Base-by-base conservation (phyloP, 805 yeast species). In the Saccharomycopsis fodiens region DNA sequence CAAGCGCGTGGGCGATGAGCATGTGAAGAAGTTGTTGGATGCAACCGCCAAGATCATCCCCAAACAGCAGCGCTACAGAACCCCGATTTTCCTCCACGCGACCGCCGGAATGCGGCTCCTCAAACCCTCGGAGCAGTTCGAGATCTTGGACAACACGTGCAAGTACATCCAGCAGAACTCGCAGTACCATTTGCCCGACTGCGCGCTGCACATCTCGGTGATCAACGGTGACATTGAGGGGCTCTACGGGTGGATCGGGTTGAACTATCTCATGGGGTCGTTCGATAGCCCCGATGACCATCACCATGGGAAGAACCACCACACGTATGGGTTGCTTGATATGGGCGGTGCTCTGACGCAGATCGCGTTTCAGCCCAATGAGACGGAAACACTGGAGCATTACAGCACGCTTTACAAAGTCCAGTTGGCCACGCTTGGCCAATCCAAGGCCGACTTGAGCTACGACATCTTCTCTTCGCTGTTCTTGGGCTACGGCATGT, bases 271-370 rank as follows among this genome's bases (percentile, higher is more conserved):
- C 50, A 64, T 72, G 23, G 76, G 76, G 1, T 56, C 74, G 0
- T 61, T 76, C 30, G 57, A 55, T 16, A 36, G 46, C n/a, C 68
- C 68, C 1, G 54, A 52, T 8, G 52, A 56, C 3, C 71, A 67
- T 39, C 56, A 66, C 29, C 73, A 68, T 44, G 76, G 74, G 4
- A 64, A 50, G 31, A 39, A 44, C 36, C 50, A 49, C 29, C 45
- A 68, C 38, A 72, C 83, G 0, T 77, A 69, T 49, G 86, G 85
- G 0, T 56, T 78, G 13, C 59, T 78, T 32, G 80, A 77, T 50
- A 71, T 78, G 78, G 83, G 83, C 8, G 84, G 82, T 0, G 80
- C 81, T 0, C 74, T 79, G 1, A 74, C 82, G 0, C 85, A 80
- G 56, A 74, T 80, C 17, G 78, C 78, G 2, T 79, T 79, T 54